Percentiles rank a stretch among this genome's conserved stretches.
Evolutionary conservation across 169 alveolate genomes (phyloP).

Genomic region (Eimeria nieschulzi): DNA sequence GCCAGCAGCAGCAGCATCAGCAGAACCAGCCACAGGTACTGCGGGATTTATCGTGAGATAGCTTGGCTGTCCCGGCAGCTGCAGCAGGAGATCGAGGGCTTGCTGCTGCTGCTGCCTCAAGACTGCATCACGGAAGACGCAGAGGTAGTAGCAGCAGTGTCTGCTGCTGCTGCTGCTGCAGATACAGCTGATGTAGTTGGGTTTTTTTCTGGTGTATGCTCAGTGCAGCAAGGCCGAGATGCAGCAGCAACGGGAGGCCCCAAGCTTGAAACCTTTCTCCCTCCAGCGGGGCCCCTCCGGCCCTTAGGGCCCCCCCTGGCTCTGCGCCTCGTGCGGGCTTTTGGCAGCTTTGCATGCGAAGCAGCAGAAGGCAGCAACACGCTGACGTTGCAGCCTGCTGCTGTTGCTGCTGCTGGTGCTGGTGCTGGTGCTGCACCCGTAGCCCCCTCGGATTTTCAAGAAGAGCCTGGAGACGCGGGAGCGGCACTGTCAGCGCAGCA

Average conservation of each 20-base stretch:
- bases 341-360: constrained; percentile 39
- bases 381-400: constrained; percentile 25
- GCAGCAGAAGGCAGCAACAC: constrained; percentile 60
- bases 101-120: constrained; percentile 31
- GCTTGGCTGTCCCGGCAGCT: constrained; percentile 45
- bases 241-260: background rate
- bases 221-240: background rate
- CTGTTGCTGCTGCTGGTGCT: constrained; percentile 10
- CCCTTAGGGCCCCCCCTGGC: background rate
- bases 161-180: constrained; percentile 56
- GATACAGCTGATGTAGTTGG: background rate
- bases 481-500: background rate
- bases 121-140: background rate
- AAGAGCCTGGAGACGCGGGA: background rate
- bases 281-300: background rate
- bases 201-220: background rate
- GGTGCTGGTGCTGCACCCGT: background rate
- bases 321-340: background rate
- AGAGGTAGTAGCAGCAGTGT: constrained; percentile 5
- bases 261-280: background rate
- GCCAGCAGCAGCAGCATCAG: constrained; percentile 24
- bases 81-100: constrained; percentile 20
- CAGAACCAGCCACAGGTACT: background rate
- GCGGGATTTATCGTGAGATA: background rate
- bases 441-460: background rate